Percentiles rank a stretch among this genome's conserved stretches.
Conservation (phyloP, 1,284 basidiomycete species). For the Singerocomus rubriflavus region DNA sequence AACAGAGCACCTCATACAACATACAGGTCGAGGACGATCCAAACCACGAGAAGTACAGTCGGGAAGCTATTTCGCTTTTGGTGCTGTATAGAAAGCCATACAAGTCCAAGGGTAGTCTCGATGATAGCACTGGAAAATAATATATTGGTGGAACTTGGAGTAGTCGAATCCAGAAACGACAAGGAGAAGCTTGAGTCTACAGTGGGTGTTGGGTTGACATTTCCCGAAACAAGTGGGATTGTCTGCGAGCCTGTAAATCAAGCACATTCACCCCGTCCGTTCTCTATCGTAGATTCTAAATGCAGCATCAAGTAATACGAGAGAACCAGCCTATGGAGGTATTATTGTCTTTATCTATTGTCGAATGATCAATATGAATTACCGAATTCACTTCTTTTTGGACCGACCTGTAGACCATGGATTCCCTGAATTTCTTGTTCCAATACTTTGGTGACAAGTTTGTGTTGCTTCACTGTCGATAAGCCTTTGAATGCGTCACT, state of each 20-base stretch:
- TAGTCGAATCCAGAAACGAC: not conserved
- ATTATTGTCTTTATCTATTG: constrained; percentile 30
- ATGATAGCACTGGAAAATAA: not conserved
- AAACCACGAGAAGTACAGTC: constrained; percentile 45
- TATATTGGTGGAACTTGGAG: not conserved
- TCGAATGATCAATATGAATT: constrained; percentile 13
- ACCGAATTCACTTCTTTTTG: not conserved
- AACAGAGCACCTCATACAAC: not conserved
- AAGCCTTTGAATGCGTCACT: constrained; percentile 85
- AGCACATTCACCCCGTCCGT: not conserved
- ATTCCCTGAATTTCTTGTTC: constrained; percentile 91
- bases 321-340: constrained; percentile 19
- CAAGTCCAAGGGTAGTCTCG: not conserved
- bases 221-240: not conserved
- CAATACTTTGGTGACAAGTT: constrained; percentile 83
- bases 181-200: not conserved
- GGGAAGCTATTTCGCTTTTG: constrained; percentile 58
- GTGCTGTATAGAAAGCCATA: constrained; percentile 36
- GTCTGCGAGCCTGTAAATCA: not conserved
- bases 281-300: constrained; percentile 10
- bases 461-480: constrained; percentile 90
- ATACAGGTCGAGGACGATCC: constrained; percentile 53
- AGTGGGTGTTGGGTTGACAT: not conserved
- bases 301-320: constrained; percentile 2
- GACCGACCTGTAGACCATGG: constrained; percentile 88